phyloP scores from a whole-genome alignment of 371 early-diverging fungal genomes.

The Chytridium lagenaria region DNA sequence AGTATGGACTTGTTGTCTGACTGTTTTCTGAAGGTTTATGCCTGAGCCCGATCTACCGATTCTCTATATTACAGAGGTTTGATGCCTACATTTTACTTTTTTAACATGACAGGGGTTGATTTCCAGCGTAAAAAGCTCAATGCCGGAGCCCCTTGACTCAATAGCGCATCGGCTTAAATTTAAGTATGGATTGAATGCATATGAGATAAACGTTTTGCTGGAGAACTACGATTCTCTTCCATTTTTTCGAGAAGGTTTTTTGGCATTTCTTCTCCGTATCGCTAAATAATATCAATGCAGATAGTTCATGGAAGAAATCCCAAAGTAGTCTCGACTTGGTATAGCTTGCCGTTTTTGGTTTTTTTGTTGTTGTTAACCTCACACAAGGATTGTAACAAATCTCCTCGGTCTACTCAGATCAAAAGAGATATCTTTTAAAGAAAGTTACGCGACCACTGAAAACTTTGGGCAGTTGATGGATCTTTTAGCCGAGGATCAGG shows the following conservation, averaged over 20 bases:
- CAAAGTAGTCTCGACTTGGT: constrained; percentile 26
- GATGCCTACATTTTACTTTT: background rate
- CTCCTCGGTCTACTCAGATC: constrained; percentile 75
- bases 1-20: background rate
- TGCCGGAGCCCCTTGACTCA: constrained; percentile 80
- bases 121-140: constrained; percentile 41
- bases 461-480: constrained; percentile 73
- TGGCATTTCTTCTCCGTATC: constrained; percentile 8
- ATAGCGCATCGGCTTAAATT: constrained; percentile 64
- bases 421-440: constrained; percentile 59
- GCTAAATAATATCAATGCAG: background rate
- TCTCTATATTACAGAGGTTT: constrained; percentile 48
- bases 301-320: constrained; percentile 13
- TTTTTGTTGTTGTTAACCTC: too few relatives aligned
- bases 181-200: constrained; percentile 63
- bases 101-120: constrained; percentile 53
- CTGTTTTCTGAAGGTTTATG: constrained; percentile 64
- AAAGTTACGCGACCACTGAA: constrained; percentile 63
- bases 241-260: constrained; percentile 70
- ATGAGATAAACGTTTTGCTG: constrained; percentile 69
- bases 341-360: background rate
- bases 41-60: constrained; percentile 90
- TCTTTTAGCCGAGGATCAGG: constrained; percentile 60
- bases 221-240: constrained; percentile 73
- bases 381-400: constrained; percentile 84